Evolutionary conservation across 2,329 filamentous ascomycete genomes (phyloP).

Genomic region (Dactylellina haptotyla): DNA sequence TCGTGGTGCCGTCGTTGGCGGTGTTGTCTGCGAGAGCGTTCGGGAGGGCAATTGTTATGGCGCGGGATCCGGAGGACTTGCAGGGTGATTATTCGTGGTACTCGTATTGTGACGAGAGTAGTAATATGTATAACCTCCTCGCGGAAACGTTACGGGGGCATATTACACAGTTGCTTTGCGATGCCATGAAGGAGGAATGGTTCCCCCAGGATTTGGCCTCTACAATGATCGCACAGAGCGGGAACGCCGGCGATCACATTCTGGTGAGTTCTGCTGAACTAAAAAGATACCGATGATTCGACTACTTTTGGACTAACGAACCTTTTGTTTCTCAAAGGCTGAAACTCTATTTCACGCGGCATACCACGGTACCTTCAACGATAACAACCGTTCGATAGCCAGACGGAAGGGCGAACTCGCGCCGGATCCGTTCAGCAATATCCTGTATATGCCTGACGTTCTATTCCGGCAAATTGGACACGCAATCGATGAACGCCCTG

Average conservation of each 20-base stretch:
- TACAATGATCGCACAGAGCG: constrained; percentile 47
- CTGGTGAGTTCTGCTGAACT: constrained; percentile 19
- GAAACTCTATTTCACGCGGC: constrained; percentile 37
- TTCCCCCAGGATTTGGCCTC: constrained; percentile 40
- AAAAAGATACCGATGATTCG: not conserved
- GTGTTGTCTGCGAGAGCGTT: constrained; percentile 34
- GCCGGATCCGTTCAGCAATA: constrained; percentile 36
- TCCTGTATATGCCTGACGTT: constrained; percentile 47
- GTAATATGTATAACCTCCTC: constrained; percentile 35
- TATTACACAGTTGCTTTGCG: constrained; percentile 41
- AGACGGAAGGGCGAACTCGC: constrained; percentile 49
- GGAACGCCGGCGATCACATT: constrained; percentile 22
- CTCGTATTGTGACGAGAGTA: constrained; percentile 46
- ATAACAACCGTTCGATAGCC: constrained; percentile 27
- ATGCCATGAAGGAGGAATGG: constrained; percentile 43
- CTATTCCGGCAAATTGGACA: constrained; percentile 40
- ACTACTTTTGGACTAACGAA: not conserved
- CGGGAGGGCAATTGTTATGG: constrained; percentile 43
- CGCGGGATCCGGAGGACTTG: constrained; percentile 28
- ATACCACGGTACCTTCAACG: constrained; percentile 21
- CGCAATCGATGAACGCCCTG: constrained; percentile 29
- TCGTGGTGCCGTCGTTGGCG: constrained; percentile 23
- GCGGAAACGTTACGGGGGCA: constrained; percentile 42
- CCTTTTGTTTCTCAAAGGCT: constrained; percentile 13
- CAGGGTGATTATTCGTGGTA: constrained; percentile 48